Conservation (phyloP, 2,329 filamentous ascomycete species). For the Epichloe baconii region DNA sequence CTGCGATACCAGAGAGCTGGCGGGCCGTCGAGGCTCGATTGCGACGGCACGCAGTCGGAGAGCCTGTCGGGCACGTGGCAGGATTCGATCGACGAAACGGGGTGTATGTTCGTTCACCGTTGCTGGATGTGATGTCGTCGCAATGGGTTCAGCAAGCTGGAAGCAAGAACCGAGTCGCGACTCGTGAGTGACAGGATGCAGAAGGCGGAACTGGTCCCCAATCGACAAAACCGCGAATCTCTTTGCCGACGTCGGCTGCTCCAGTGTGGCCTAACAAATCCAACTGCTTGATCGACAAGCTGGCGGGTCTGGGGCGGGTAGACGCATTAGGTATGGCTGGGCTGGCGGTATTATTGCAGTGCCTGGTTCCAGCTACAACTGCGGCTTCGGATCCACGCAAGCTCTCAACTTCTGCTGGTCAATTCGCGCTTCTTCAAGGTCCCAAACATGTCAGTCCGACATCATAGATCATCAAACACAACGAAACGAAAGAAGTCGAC, state of each 20-base stretch:
- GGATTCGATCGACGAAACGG: not conserved
- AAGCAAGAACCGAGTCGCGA: not conserved
- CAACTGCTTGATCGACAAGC: no score
- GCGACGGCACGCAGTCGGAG: not conserved
- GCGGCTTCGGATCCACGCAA: not conserved
- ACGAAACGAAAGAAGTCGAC: no score
- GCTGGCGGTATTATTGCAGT: no score
- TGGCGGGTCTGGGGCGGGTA: no score
- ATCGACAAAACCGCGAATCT: not conserved
- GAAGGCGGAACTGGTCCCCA: not conserved
- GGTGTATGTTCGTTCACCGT: not conserved
- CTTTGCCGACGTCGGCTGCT: constrained; percentile 7
- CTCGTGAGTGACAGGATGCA: not conserved
- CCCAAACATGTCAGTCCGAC: no score
- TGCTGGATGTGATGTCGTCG: not conserved
- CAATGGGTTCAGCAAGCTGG: not conserved
- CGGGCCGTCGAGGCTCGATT: constrained; percentile 2
- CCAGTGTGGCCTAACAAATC: not conserved
- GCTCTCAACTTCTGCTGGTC: not conserved
- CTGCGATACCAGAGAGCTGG: not conserved
- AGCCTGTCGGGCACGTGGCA: not conserved
- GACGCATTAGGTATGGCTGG: no score
- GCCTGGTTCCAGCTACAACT: not conserved
- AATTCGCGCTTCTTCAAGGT: no score
- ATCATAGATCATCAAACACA: no score